Percentiles rank a stretch among this genome's conserved stretches.
Evolutionary conservation across 768 basidiomycete genomes (phyloP).

Genomic region (Zangia roseola): DNA sequence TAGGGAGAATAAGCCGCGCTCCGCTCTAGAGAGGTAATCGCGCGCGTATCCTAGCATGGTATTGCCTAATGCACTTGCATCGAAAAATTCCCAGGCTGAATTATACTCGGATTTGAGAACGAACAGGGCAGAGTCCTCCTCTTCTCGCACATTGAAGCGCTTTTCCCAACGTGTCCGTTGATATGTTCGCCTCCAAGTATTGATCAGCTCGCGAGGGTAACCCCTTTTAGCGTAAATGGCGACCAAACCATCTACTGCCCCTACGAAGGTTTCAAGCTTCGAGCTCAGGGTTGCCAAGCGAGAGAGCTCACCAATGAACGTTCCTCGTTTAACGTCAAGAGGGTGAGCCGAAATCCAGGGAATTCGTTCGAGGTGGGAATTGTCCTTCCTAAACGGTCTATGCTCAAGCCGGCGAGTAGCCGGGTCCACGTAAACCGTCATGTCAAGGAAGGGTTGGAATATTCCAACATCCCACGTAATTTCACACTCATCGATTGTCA

Average conservation of each 20-base stretch:
- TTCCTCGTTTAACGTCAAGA: not conserved
- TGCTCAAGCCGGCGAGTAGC: not conserved
- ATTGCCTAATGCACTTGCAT: rapidly evolving
- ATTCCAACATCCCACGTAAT: not conserved
- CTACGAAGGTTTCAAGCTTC: too few species aligned
- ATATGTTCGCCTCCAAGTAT: too few species aligned
- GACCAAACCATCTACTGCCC: too few species aligned
- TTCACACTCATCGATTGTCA: not conserved
- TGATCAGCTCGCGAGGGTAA: too few species aligned
- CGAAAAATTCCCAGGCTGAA: not conserved
- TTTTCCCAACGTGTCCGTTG: too few species aligned
- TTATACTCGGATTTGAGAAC: too few species aligned
- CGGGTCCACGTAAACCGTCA: not conserved
- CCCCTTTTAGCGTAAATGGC: too few species aligned
- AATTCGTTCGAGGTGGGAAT: not conserved
- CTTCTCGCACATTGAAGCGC: too few species aligned
- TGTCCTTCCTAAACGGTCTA: not conserved
- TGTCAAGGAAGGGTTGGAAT: not conserved
- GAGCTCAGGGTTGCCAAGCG: not conserved
- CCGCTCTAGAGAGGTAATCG: not conserved
- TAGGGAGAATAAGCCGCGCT: not conserved
- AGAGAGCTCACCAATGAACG: not conserved
- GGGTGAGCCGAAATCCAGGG: not conserved
- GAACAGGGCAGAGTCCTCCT: too few species aligned
- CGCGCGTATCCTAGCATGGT: not conserved